Percentiles rank a stretch among this genome's conserved stretches.
phyloP scores from a whole-genome alignment of 352 stramenopile species.

The Phytophthora pistaciae region DNA sequence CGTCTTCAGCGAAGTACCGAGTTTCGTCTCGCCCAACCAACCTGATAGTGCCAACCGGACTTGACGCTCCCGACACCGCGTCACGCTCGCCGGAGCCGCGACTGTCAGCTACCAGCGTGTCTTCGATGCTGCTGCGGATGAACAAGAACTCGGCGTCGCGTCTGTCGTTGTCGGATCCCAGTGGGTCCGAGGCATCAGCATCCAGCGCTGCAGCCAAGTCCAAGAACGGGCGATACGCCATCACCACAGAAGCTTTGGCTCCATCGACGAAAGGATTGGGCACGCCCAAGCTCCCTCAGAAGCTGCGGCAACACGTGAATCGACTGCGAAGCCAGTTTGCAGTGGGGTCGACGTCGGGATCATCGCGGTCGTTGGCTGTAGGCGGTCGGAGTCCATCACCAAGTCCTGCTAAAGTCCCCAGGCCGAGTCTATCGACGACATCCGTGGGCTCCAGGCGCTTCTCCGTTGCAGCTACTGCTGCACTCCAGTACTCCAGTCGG shows the following conservation, averaged over 20 bases:
- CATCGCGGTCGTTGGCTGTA: conserved; percentile 22
- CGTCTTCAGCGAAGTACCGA: conserved; percentile 31
- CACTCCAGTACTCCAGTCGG: conserved; percentile 45
- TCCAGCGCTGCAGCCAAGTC: conserved; percentile 8
- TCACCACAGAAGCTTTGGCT: conserved; percentile 4
- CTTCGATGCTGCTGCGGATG: conserved; percentile 37
- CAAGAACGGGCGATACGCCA: conserved; percentile 24
- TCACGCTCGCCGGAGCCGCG: conserved; percentile 13
- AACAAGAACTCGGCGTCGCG: conserved; percentile 33
- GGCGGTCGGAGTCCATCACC: conserved; percentile 21
- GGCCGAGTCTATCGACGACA: conserved; percentile 13
- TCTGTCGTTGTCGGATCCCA: conserved; percentile 12
- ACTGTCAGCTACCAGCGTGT: conserved; percentile 19
- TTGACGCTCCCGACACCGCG: conserved; percentile 1
- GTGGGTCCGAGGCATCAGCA: conserved; percentile 4
- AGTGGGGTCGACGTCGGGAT: conserved; percentile 23
- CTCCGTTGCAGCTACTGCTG: conserved; percentile 21
- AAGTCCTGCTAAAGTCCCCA: conserved; percentile 17
- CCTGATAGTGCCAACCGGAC: conserved; percentile 7
- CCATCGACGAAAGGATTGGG: conserved; percentile 13
- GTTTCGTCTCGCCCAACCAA: conserved; percentile 20
- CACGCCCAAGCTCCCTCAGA: conserved; percentile 54
- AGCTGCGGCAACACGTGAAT: conserved; percentile 62
- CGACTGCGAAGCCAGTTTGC: conserved; percentile 57
- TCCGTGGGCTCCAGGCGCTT: conserved; percentile 26